phyloP scores from a whole-genome alignment of 1,284 basidiomycete species.

The Ustilago esculenta region DNA sequence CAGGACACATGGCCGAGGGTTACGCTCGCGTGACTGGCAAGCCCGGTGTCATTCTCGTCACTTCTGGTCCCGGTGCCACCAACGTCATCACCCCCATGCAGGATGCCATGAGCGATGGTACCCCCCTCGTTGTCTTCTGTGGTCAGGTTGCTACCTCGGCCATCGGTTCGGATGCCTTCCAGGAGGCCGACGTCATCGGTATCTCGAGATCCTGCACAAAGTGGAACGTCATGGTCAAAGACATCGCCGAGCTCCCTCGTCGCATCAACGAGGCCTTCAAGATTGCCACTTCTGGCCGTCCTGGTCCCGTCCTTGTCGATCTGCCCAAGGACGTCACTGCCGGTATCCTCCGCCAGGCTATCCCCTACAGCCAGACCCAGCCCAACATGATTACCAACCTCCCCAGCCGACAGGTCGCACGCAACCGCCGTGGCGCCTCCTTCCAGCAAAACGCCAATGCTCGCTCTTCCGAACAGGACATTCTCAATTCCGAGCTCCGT shows the following conservation, averaged over 20 bases:
- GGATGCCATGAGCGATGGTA: conserved; percentile 92
- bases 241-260: conserved; percentile 90
- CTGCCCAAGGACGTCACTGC: conserved; percentile 98
- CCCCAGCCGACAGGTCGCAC: conserved; percentile 62
- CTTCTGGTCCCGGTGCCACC: conserved; percentile 95
- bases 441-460: conserved; percentile 30
- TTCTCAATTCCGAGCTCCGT: conserved; percentile 73
- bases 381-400: conserved; percentile 73
- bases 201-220: conserved; percentile 97
- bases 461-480: conserved; percentile 35
- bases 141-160: conserved; percentile 98
- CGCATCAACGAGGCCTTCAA: conserved; percentile 99
- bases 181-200: conserved; percentile 95
- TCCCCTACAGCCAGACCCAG: conserved; percentile 87
- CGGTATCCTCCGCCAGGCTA: conserved; percentile 82
- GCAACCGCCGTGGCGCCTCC: conserved; percentile 41
- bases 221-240: conserved; percentile 99
- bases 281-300: conserved; percentile 94
- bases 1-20: conserved; percentile 98
- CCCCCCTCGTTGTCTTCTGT: conserved; percentile 93
- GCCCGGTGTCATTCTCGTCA: conserved; percentile 96
- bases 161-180: conserved; percentile 97
- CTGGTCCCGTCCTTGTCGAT: conserved; percentile 96
- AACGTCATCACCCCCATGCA: conserved; percentile 99
- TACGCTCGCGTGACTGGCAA: conserved; percentile 97